Base-by-base conservation (phyloP, 495 filamentous ascomycete species). In the Xylaria cubensis region DNA sequence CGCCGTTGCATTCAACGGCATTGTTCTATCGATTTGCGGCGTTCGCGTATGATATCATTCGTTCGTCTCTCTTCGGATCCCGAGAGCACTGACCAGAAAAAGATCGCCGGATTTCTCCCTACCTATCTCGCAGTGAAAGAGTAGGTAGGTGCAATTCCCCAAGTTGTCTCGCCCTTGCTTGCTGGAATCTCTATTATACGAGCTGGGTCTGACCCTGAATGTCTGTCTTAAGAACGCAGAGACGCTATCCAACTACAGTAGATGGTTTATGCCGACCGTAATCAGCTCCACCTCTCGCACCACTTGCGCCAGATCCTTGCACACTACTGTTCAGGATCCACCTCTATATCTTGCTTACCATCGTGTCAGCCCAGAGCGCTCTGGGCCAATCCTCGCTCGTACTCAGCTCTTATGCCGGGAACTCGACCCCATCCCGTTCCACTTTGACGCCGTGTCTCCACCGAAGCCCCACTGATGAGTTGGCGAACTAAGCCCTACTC, bases 331-430 rank as follows among this genome's bases (percentile, higher is more conserved):
- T 15, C 66, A 21, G 32, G 56, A 9, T 55, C 53, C 65, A 72
- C 67, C 62, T 70, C 65, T 70, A 62, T 73, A 75, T 70, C 75
- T 74, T 75, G 72, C 73, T 73, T 72, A 72, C 63, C 74, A 71
- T 74, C 67, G 77, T 76, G 67, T 78, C 77, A 79, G 77, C 74
- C 74, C 75, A 66, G 74, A 74, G 74, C 71, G 34, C 72, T 69
- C 71, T 73, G 74, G 55, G 46, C 77, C 77, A 79, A 79, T 79
- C 75, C 70, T 72, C 74, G 72, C 36, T 21, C 64, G 51, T 58
- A 48, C 59, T 77, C 53, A 41, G 66, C 67, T 62, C 71, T 53
- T 72, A 69, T 73, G 61, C 67, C 74, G 67, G 69, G 56, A 56
- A 71, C 71, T 24, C 44, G 65, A 29, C 72, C 62, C 64, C 68